Evolutionary conservation across 1,139 yeast genomes (phyloP), one percentile per base, ranked within the genome.

Genomic region (Sugiyamaella grinbergsii): DNA sequence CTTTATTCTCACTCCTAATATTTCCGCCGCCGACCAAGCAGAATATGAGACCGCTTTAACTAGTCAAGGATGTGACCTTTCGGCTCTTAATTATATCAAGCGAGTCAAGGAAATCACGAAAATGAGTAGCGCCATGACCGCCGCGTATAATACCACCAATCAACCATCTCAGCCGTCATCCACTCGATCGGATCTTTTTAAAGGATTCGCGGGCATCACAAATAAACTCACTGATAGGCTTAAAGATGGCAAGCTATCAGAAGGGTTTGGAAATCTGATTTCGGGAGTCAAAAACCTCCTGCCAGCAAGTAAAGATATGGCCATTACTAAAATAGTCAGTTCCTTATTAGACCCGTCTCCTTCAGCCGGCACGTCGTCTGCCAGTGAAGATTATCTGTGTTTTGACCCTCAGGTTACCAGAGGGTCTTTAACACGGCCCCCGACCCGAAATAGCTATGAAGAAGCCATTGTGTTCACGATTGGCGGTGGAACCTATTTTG

Each of bases 401-500:
- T 85, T 88, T 64, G 98, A 93, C 67, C 97, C 98, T 23, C 83
- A 82, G 60, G 72, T 77, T 42, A 82, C 88, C 4, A 79, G 98
- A 59, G 98, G 98, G 3, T 85, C 95, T 1, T 91, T 85, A 60
- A 80, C 95, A 5, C 83, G 86, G 61, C 94, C 91, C 37, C 97
- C 98, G 32, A 85, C 83, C 66, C 81, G 96, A 65, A 90, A 85
- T 62, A 74, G 83, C 11, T 89, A 87, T 66, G 82, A 80, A 55
- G 94, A 89, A 59, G 82, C 95, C 2, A 73, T 88, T 51, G 95
- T 93, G 15, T 94, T 93, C 67, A 87, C 90, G 46, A 91, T 94
- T 53, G 99, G 98, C 18, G 98, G 98, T 29, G 98, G 98, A 43
- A 91, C 88, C 68, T 93, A 90, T 65, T 73, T 88, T 58, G 99